phyloP scores from a whole-genome alignment of 2,329 filamentous ascomycete genomes.

The Fusarium marasasianum region DNA sequence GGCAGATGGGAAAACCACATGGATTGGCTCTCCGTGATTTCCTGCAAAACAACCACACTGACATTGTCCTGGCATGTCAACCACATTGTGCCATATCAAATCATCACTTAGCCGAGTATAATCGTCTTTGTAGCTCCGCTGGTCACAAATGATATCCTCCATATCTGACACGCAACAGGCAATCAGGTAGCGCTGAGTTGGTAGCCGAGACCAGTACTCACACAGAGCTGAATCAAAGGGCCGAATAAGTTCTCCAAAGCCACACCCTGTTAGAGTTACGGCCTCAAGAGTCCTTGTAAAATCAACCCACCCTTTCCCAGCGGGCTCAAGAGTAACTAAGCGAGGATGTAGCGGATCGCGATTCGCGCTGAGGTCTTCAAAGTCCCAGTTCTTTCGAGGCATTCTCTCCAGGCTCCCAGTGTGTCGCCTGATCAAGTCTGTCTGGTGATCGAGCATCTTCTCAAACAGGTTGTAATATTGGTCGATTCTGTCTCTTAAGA shows the following conservation, averaged over 20 bases:
- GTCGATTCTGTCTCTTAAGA: not conserved
- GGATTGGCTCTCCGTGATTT: not conserved
- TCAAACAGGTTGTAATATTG: not conserved
- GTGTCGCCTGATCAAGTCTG: accelerated
- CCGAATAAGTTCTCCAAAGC: not conserved
- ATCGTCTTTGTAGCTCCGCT: not conserved
- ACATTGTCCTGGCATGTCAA: accelerated
- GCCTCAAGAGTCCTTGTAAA: accelerated
- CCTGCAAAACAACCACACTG: not conserved
- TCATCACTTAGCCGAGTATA: not conserved
- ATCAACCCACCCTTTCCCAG: not conserved
- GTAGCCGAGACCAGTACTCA: not conserved
- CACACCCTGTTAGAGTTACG: accelerated
- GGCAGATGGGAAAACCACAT: not conserved
- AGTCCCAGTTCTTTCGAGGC: not conserved
- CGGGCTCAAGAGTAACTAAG: accelerated
- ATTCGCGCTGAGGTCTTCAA: not conserved
- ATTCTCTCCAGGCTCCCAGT: accelerated
- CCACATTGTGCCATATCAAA: not conserved
- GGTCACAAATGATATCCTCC: not conserved
- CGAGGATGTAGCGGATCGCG: not conserved
- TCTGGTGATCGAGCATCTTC: not conserved
- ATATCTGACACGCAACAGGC: not conserved
- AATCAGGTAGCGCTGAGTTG: accelerated
- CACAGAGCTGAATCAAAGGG: accelerated